These are phyloP conservation scores for Aquilaria malaccensis DNA, from an alignment of 345 rosid species.

Conservation along the genomic window DNA sequence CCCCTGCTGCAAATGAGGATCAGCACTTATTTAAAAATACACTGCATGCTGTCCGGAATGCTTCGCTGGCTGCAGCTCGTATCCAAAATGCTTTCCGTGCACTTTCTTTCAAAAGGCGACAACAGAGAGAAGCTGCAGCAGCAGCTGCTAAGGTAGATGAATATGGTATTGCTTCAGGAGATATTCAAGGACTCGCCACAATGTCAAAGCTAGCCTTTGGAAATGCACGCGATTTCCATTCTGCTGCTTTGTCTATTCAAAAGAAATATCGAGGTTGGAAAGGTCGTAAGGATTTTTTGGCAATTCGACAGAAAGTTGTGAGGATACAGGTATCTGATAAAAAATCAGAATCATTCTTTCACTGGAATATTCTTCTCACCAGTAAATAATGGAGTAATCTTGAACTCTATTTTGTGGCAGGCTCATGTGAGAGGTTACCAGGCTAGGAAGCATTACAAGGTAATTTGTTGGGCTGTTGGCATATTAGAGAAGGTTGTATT, in stretches of 20 bases:
- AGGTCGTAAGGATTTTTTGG: slow-evolving; percentile 54
- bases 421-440: slow-evolving; percentile 87
- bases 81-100: slow-evolving; percentile 63
- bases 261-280: slow-evolving; percentile 83
- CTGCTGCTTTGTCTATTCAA: slow-evolving; percentile 81
- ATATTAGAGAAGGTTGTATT: slow-evolving; percentile 63
- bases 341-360: slow-evolving; percentile 1
- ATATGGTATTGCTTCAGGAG: slow-evolving; percentile 41
- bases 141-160: slow-evolving; percentile 26
- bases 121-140: slow-evolving; percentile 24
- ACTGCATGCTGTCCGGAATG: slow-evolving; percentile 48
- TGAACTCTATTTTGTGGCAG: slow-evolving; percentile 28
- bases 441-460: slow-evolving; percentile 67
- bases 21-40: slow-evolving; percentile 41
- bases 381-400: neutral
- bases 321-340: slow-evolving; percentile 57
- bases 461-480: slow-evolving; percentile 85
- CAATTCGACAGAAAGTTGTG: slow-evolving; percentile 61
- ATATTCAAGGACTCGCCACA: slow-evolving; percentile 41
- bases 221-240: slow-evolving; percentile 34
- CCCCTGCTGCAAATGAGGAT: slow-evolving; percentile 27
- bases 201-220: slow-evolving; percentile 41
- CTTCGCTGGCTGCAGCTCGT: slow-evolving; percentile 61
- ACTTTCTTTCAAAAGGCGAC: slow-evolving; percentile 50
- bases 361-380: neutral